These are phyloP conservation scores for Hypomontagnella monticulosa DNA, from an alignment of 495 filamentous ascomycete genomes.

Conservation along the genomic window DNA sequence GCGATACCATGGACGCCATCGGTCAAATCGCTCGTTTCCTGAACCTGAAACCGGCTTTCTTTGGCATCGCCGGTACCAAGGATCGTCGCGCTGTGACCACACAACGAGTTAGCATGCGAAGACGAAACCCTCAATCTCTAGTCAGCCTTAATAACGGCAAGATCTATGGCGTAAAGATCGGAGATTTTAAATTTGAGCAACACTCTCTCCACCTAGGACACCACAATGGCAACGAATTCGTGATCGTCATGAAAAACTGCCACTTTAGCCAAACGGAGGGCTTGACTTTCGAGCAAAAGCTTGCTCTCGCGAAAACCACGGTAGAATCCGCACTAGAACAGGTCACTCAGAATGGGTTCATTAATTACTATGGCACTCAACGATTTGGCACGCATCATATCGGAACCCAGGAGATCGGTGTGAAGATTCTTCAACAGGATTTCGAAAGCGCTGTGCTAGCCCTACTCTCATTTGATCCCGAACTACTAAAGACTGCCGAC, in stretches of 20 bases:
- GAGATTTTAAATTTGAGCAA: conserved; percentile 78
- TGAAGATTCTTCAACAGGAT: conserved; percentile 82
- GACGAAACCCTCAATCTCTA: conserved; percentile 70
- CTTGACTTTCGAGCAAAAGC: conserved; percentile 49
- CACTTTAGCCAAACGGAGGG: conserved; percentile 60
- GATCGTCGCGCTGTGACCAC: conserved; percentile 88
- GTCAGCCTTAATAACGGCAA: conserved; percentile 71
- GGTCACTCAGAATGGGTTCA: conserved; percentile 76
- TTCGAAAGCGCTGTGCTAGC: conserved; percentile 79
- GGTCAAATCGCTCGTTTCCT: conserved; percentile 74
- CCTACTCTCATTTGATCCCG: conserved; percentile 72
- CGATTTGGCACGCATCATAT: conserved; percentile 87
- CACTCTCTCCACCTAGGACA: conserved; percentile 82
- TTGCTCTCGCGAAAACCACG: conserved; percentile 48
- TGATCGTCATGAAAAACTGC: conserved; percentile 87
- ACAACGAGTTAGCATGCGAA: conserved; percentile 80
- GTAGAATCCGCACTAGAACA: conserved; percentile 58
- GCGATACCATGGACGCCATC: conserved; percentile 94
- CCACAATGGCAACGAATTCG: conserved; percentile 87
- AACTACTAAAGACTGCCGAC: conserved; percentile 59
- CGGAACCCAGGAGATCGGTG: conserved; percentile 82
- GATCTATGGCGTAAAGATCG: conserved; percentile 66
- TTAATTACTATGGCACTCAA: conserved; percentile 97
- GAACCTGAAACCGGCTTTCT: conserved; percentile 71
- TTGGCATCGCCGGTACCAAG: conserved; percentile 93